A percentile compares a stretch with the other conserved stretches of the same genome.
Evolutionary conservation across 1,284 basidiomycete species (phyloP).

Genomic region (Lignosus rhinocerotis): DNA sequence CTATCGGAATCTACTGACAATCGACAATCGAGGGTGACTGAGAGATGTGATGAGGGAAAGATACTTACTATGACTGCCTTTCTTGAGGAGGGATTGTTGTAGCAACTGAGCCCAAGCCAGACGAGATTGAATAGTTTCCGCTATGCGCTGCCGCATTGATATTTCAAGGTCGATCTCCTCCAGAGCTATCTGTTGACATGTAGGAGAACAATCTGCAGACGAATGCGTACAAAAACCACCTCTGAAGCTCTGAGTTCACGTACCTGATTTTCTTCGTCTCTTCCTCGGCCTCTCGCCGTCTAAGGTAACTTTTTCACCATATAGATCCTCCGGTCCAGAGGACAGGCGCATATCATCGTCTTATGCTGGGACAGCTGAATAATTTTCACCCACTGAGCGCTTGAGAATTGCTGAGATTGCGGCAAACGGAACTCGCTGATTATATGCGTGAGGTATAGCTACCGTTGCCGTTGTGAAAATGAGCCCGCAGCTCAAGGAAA

Average conservation of each 20-base stretch:
- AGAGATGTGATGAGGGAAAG: too few relatives aligned
- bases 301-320: neutral
- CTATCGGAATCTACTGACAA: slow-evolving; percentile 15
- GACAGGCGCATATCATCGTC: neutral
- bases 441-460: too few relatives aligned
- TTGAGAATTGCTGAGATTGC: too few relatives aligned
- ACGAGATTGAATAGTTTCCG: slow-evolving; percentile 56
- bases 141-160: slow-evolving; percentile 54
- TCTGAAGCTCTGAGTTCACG: neutral
- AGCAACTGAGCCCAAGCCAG: slow-evolving; percentile 66
- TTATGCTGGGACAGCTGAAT: neutral
- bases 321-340: neutral
- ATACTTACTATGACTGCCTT: slow-evolving; percentile 11
- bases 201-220: slow-evolving; percentile 11
- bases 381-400: neutral
- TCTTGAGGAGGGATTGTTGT: slow-evolving; percentile 48
- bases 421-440: too few relatives aligned
- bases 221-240: neutral
- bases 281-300: slow-evolving; percentile 13
- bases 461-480: too few relatives aligned
- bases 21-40: neutral
- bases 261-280: slow-evolving; percentile 10
- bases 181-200: slow-evolving; percentile 30
- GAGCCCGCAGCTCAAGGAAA: too few relatives aligned
- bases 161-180: slow-evolving; percentile 70